Evolutionary conservation across 129 eudicot genomes (phyloP).

Genomic region (Saposhnikovia divaricata): DNA sequence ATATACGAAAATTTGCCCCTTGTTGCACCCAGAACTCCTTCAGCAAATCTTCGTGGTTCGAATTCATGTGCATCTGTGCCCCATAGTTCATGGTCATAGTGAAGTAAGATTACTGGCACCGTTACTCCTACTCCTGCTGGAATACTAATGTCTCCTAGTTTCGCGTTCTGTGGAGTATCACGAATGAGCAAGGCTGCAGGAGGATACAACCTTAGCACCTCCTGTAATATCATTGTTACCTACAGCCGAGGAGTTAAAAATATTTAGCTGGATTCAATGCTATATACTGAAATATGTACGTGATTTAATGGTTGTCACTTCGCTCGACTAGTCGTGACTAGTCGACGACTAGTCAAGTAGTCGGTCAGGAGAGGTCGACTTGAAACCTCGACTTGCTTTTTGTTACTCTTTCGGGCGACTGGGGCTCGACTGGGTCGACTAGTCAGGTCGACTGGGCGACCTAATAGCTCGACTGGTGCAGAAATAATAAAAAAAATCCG

Average conservation of each 20-base stretch:
- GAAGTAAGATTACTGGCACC: conserved; percentile 24
- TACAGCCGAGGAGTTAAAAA: background rate
- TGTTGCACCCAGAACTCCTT: conserved; percentile 27
- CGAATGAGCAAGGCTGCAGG: conserved; percentile 3
- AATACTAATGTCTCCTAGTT: conserved; percentile 22
- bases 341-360: too few species aligned
- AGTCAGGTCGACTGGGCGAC: too few species aligned
- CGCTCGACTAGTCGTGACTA: too few species aligned
- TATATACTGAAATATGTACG: background rate
- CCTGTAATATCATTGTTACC: conserved; percentile 16
- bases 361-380: too few species aligned
- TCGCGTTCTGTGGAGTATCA: conserved; percentile 12
- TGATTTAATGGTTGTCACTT: too few species aligned
- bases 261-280: background rate
- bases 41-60: conserved; percentile 40
- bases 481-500: too few species aligned
- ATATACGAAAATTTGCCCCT: conserved; percentile 10
- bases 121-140: conserved; percentile 20
- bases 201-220: conserved; percentile 12
- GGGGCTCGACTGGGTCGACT: too few species aligned
- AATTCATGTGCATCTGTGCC: conserved; percentile 45
- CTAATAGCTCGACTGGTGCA: too few species aligned
- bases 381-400: too few species aligned
- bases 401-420: too few species aligned
- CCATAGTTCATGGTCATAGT: conserved; percentile 36